A percentile compares a stretch with the other conserved stretches of the same genome.
Evolutionary conservation across 1,139 yeast genomes (phyloP).

Genomic region (Hansenula lynferdii): DNA sequence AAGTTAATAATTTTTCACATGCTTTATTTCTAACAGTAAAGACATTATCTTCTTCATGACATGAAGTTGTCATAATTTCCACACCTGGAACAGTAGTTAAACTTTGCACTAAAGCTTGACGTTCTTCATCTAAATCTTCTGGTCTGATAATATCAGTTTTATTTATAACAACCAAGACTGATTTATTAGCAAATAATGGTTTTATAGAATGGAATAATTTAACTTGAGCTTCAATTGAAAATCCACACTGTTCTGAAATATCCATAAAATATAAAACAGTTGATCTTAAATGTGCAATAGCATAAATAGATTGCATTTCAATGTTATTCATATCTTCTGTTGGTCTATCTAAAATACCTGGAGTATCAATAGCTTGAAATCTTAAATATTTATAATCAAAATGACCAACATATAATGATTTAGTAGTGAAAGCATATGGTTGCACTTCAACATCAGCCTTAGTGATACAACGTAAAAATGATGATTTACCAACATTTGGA

Average conservation of each 20-base stretch:
- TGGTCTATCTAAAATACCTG: slow-evolving; percentile 98
- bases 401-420: slow-evolving; percentile 92
- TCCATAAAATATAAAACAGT: slow-evolving; percentile 98
- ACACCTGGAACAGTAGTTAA: slow-evolving; percentile 68
- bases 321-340: slow-evolving; percentile 99
- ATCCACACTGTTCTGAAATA: slow-evolving; percentile 98
- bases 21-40: slow-evolving; percentile 97
- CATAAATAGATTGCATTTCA: slow-evolving; percentile 98
- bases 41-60: slow-evolving; percentile 91
- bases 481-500: slow-evolving; percentile 98
- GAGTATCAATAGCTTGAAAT: slow-evolving; percentile 98
- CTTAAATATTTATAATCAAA: slow-evolving; percentile 96
- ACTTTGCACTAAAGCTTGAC: slow-evolving; percentile 65
- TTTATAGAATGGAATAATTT: slow-evolving; percentile 94
- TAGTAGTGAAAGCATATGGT: slow-evolving; percentile 98
- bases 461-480: slow-evolving; percentile 88
- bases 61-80: slow-evolving; percentile 89
- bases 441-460: slow-evolving; percentile 99
- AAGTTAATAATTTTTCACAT: slow-evolving; percentile 91
- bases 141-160: slow-evolving; percentile 86
- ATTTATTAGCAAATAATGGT: slow-evolving; percentile 94
- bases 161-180: slow-evolving; percentile 93
- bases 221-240: slow-evolving; percentile 95
- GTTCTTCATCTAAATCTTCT: slow-evolving; percentile 77
- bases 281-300: slow-evolving; percentile 96